Conservation (phyloP, 441 rosid genomes). For the Adansonia rubrostipa region DNA sequence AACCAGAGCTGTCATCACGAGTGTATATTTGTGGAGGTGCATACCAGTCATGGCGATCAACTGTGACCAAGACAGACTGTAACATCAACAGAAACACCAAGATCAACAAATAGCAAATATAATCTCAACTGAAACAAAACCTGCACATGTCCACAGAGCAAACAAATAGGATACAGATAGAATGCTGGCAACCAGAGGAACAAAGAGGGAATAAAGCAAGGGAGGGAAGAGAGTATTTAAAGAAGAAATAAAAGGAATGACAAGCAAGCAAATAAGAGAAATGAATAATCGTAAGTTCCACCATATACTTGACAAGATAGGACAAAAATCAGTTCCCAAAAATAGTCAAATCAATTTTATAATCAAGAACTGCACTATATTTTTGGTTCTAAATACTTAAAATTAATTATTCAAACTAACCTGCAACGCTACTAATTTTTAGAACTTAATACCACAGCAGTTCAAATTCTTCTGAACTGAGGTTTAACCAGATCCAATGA, state of each 20-base stretch:
- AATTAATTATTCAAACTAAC: not conserved
- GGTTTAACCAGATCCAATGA: not conserved
- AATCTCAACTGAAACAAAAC: conserved; percentile 2
- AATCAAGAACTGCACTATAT: not conserved
- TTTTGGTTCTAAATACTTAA: not conserved
- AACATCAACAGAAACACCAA: conserved; percentile 35
- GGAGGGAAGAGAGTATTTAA: not conserved
- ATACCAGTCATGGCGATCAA: conserved; percentile 98
- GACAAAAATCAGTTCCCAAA: not conserved
- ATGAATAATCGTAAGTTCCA: not conserved
- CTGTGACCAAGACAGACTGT: conserved; percentile 88
- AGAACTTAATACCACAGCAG: not conserved
- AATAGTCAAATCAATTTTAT: not conserved
- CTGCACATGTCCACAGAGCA: not conserved
- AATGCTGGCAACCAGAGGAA: not conserved
- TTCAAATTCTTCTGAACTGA: not conserved
- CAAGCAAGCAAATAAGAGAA: not conserved
- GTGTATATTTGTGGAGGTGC: conserved; percentile 89
- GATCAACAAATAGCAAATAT: conserved; percentile 5
- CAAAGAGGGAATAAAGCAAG: not conserved
- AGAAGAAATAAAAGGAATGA: not conserved
- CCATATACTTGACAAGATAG: not conserved
- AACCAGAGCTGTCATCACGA: conserved; percentile 86
- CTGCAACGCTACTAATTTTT: not conserved
- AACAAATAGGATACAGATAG: not conserved